phyloP scores from a whole-genome alignment of 441 rosid genomes.

The Populus tomentosa region DNA sequence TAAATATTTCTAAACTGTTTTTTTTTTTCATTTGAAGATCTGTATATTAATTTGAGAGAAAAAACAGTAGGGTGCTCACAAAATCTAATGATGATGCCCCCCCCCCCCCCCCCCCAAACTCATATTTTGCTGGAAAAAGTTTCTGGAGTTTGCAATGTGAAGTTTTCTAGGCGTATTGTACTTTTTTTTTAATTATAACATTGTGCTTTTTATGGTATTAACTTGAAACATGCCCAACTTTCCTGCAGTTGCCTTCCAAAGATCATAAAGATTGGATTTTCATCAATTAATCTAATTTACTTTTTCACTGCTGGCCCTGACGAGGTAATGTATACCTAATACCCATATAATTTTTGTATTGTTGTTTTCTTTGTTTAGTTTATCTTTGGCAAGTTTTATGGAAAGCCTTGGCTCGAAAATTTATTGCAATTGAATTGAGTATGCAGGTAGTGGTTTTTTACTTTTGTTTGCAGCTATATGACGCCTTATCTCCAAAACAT shows the following conservation, averaged over 20 bases:
- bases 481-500: background rate
- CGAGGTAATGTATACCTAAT: constrained; percentile 53
- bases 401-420: background rate
- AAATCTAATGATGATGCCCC: background rate
- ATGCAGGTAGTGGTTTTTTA: background rate
- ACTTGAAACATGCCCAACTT: constrained; percentile 15
- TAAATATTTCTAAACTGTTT: background rate
- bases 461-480: background rate
- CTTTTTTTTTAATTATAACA: too few relatives aligned
- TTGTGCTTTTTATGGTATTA: background rate
- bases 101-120: background rate
- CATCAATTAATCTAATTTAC: constrained; percentile 93
- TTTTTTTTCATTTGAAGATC: background rate
- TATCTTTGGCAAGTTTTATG: background rate
- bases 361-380: background rate
- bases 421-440: background rate
- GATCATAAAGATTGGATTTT: constrained; percentile 95
- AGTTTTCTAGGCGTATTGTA: background rate
- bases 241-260: constrained; percentile 82
- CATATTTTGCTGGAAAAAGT: background rate
- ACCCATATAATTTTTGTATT: constrained; percentile 1
- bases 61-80: too few relatives aligned
- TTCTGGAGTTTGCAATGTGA: background rate
- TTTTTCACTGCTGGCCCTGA: constrained; percentile 98
- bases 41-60: constrained; percentile 1